phyloP scores from a whole-genome alignment of 2,329 filamentous ascomycete genomes.

The Clarireedia monteithiana region DNA sequence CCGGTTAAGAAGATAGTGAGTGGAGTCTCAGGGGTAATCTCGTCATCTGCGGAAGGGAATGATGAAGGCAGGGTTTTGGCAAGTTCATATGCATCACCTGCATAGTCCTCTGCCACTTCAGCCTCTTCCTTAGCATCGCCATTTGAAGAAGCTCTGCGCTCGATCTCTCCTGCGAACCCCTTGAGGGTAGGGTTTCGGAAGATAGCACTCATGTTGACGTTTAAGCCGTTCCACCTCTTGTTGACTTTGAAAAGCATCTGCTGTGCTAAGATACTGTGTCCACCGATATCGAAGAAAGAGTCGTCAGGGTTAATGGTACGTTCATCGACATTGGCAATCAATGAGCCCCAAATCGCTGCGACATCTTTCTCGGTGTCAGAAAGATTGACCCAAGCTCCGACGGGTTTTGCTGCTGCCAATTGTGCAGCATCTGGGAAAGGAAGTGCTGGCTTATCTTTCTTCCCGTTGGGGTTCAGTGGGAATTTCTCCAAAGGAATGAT shows the following conservation, averaged over 20 bases:
- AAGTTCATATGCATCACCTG: conserved; percentile 34
- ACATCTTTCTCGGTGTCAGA: conserved; percentile 56
- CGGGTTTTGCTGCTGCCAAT: conserved; percentile 46
- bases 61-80: conserved; percentile 32
- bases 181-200: conserved; percentile 58
- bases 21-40: conserved; percentile 27
- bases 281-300: conserved; percentile 72
- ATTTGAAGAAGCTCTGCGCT: conserved; percentile 31
- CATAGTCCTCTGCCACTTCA: conserved; percentile 40
- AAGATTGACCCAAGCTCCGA: conserved; percentile 36
- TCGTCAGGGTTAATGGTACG: conserved; percentile 57
- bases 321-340: conserved; percentile 59
- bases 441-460: conserved; percentile 70
- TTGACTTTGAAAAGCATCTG: conserved; percentile 68
- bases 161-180: conserved; percentile 44
- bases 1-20: conserved; percentile 75
- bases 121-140: conserved; percentile 28
- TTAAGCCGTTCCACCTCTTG: conserved; percentile 50
- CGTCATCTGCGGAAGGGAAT: conserved; percentile 30
- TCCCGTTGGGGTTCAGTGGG: conserved; percentile 79
- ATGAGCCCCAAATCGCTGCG: conserved; percentile 65
- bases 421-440: conserved; percentile 73
- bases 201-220: conserved; percentile 63
- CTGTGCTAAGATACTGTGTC: conserved; percentile 74
- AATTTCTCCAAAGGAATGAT: conserved; percentile 66